These are phyloP conservation scores for Dactylellina leptospora DNA, from an alignment of 2,329 filamentous ascomycete species.

Conservation along the genomic window DNA sequence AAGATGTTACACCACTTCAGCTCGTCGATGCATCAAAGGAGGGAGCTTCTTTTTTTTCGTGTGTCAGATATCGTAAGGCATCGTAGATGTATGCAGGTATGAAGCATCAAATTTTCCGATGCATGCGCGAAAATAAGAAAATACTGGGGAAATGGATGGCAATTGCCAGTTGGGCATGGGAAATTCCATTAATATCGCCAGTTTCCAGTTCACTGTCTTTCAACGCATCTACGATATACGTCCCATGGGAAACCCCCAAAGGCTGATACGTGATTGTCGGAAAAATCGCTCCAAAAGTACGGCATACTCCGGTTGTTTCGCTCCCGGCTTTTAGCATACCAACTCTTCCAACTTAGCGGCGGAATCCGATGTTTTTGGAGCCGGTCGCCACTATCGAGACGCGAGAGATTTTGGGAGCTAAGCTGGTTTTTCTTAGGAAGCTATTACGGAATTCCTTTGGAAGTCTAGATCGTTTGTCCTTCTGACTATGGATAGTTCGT, in stretches of 20 bases:
- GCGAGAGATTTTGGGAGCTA: not conserved
- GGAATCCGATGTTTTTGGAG: slow-evolving; percentile 22
- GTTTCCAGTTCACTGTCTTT: not conserved
- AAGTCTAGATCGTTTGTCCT: slow-evolving; percentile 9
- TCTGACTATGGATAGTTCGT: slow-evolving; percentile 14
- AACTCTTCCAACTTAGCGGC: slow-evolving; percentile 2
- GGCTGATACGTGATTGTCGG: slow-evolving; percentile 22
- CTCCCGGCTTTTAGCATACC: slow-evolving; percentile 13
- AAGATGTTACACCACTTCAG: slow-evolving; percentile 17
- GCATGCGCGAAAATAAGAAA: slow-evolving; percentile 43
- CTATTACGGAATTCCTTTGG: slow-evolving; percentile 33
- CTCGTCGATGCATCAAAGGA: no score
- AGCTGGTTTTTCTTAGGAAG: no score
- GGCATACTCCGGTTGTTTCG: slow-evolving; percentile 5
- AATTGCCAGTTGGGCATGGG: no score
- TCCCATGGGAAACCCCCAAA: not conserved
- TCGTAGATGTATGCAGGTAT: slow-evolving; percentile 18
- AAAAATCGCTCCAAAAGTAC: slow-evolving; percentile 9
- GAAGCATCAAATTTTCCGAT: slow-evolving; percentile 17
- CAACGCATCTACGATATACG: not conserved
- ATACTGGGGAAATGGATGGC: slow-evolving; percentile 5
- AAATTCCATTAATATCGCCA: slow-evolving; percentile 16
- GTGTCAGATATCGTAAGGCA: not conserved
- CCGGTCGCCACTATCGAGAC: slow-evolving; percentile 2
- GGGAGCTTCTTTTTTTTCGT: not conserved